Base-by-base conservation (phyloP, 441 rosid genomes). In the Mallotus repandus region DNA sequence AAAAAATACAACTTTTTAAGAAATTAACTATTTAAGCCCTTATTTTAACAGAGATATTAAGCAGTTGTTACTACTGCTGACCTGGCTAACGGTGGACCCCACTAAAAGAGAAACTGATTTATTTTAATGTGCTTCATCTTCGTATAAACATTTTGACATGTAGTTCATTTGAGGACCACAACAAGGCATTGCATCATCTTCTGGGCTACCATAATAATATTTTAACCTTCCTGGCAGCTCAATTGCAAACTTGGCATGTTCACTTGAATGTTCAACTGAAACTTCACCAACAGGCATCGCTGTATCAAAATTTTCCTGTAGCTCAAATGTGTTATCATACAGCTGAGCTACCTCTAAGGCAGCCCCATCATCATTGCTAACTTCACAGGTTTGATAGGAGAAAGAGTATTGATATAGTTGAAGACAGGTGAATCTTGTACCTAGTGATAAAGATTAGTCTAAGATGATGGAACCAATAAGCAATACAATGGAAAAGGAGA, bases 381-480 rank as follows among this genome's bases (percentile, higher is more conserved):
- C 60, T 85, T 91, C 55, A 87, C 94, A 15, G 93, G 88, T 74
- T 90, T 89, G 86, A 96, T 93, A 13, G 99, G 99, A 76, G 99
- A 96, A 53, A 96, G 97, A 75, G 82, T 93, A 79, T 82, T 96
- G 78, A 96, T 86, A 70, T 88, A 96, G 79, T 85, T 93, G 77
- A 93, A 96, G 75, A 96, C 88, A 1, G 99, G 99, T 49, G 99
- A 96, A 77, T 96, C 99, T 98, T 93, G 90, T 86, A 86, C 41
- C 45, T 5, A 77, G 58, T 2, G 32, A 16, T 0, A 66, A 53
- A 54, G 56, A 63, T 22, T 57, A 14, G 5, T 74, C 61, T 83
- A 13, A 66, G 77, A 71, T 48, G 22, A 56, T 12, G 6, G 15
- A 53, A 66, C 12, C n/a, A n/a, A n/a, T n/a, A n/a, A n/a, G n/a